Evolutionary conservation across 805 yeast genomes (phyloP).

Genomic region (Ogataea pini): DNA sequence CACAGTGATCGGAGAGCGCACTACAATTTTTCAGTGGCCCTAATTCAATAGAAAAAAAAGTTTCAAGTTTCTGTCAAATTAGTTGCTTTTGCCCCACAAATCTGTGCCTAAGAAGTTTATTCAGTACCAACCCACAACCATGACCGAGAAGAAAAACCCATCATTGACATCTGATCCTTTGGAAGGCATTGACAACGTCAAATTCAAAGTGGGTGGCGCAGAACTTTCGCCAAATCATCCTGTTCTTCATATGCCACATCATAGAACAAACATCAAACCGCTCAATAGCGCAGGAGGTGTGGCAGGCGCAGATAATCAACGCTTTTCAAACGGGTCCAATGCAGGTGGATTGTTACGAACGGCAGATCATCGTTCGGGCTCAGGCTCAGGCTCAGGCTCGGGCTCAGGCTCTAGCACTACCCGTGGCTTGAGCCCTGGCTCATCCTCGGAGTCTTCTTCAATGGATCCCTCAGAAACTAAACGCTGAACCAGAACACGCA

Average conservation of each 20-base stretch:
- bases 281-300: background rate
- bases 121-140: too few relatives aligned
- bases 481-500: too few relatives aligned
- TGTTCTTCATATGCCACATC: slow-evolving; percentile 11
- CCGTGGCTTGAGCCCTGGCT: too few relatives aligned
- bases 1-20: too few relatives aligned
- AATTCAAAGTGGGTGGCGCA: slow-evolving; percentile 7
- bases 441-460: too few relatives aligned
- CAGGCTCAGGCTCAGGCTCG: background rate
- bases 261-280: slow-evolving; percentile 4
- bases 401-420: background rate
- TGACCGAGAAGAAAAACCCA: background rate
- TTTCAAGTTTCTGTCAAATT: background rate
- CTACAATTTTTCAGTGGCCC: background rate
- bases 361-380: slow-evolving; percentile 21
- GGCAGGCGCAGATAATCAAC: background rate
- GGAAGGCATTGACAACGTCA: background rate
- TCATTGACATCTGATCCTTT: background rate
- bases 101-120: too few relatives aligned
- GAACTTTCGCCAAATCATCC: slow-evolving; percentile 4
- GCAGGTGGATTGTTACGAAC: slow-evolving; percentile 14
- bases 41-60: too few relatives aligned
- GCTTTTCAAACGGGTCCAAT: background rate
- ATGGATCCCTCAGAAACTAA: too few relatives aligned
- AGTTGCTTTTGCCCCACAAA: too few relatives aligned